phyloP scores from a whole-genome alignment of 2,329 filamentous ascomycete species.

The Aspergillus awamori region DNA sequence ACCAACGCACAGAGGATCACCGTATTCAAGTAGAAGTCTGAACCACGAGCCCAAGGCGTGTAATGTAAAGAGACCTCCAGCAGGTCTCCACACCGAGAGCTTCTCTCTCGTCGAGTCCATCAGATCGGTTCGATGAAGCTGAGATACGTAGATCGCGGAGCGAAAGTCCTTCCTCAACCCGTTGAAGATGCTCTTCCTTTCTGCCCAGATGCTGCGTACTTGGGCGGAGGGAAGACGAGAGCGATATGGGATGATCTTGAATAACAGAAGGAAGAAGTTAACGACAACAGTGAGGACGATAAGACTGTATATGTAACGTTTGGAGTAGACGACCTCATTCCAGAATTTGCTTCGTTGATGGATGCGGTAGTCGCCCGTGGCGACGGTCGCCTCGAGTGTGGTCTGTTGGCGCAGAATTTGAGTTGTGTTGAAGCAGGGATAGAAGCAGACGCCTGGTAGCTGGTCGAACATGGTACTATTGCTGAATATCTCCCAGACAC shows the following conservation, averaged over 20 bases:
- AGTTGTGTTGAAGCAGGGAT: constrained; percentile 37
- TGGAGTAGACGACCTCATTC: constrained; percentile 25
- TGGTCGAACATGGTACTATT: constrained; percentile 24
- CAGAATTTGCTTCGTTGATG: constrained; percentile 19
- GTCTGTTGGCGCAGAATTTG: constrained; percentile 30
- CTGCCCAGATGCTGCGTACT: constrained; percentile 28
- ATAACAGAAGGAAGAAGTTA: constrained; percentile 28
- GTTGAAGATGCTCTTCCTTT: constrained; percentile 24
- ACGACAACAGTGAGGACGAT: constrained; percentile 29
- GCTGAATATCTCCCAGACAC: constrained; percentile 33
- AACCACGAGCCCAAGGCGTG: constrained; percentile 19
- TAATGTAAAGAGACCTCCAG: constrained; percentile 11
- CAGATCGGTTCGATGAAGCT: background rate
- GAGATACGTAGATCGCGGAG: background rate
- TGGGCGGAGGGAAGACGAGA: constrained; percentile 31
- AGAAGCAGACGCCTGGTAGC: constrained; percentile 33
- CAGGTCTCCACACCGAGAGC: background rate
- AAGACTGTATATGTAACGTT: constrained; percentile 34
- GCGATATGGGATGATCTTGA: constrained; percentile 27
- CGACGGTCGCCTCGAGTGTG: constrained; percentile 22
- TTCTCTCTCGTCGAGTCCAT: background rate
- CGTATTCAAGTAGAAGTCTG: constrained; percentile 21
- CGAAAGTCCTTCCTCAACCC: constrained; percentile 23
- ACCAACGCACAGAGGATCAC: constrained; percentile 23
- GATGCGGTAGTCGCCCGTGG: constrained; percentile 9